phyloP scores from a whole-genome alignment of 2,329 filamentous ascomycete genomes.

The Talaromyces atroroseus region DNA sequence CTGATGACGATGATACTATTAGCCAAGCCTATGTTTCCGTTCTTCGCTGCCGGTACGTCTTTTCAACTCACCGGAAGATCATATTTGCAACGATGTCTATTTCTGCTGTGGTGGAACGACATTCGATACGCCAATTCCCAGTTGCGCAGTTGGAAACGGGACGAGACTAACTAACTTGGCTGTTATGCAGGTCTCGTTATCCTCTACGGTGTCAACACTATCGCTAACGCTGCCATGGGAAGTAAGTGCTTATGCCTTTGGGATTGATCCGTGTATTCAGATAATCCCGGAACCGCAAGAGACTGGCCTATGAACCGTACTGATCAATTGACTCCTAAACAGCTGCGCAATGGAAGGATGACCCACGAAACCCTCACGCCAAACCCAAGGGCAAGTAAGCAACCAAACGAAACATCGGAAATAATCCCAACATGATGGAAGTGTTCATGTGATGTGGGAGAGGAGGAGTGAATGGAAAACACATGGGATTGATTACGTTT shows the following conservation, averaged over 20 bases:
- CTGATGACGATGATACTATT: conserved; percentile 27
- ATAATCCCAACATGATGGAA: neutral
- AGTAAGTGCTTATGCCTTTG: conserved; percentile 54
- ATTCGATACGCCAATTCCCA: neutral
- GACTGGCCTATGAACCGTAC: neutral
- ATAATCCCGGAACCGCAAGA: neutral
- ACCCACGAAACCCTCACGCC: conserved; percentile 68
- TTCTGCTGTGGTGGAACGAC: neutral
- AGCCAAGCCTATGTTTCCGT: conserved; percentile 90
- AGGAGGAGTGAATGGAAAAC: neutral
- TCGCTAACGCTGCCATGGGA: conserved; percentile 69
- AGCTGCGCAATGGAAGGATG: conserved; percentile 97
- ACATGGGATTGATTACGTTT: neutral
- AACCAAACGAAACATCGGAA: neutral
- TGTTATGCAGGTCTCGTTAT: conserved; percentile 61
- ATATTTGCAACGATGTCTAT: neutral
- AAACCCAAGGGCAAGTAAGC: conserved; percentile 25
- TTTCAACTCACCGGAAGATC: neutral
- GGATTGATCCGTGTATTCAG: neutral
- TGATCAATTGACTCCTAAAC: neutral
- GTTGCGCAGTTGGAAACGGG: conserved; percentile 7
- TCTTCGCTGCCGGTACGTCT: conserved; percentile 84
- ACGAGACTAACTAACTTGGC: conserved; percentile 16
- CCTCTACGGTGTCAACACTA: conserved; percentile 84
- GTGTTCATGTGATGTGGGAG: neutral